Percentiles rank a stretch among this genome's conserved stretches.
These are phyloP conservation scores for Cyathus striatus DNA, from an alignment of 768 basidiomycete species.

Conservation along the genomic window DNA sequence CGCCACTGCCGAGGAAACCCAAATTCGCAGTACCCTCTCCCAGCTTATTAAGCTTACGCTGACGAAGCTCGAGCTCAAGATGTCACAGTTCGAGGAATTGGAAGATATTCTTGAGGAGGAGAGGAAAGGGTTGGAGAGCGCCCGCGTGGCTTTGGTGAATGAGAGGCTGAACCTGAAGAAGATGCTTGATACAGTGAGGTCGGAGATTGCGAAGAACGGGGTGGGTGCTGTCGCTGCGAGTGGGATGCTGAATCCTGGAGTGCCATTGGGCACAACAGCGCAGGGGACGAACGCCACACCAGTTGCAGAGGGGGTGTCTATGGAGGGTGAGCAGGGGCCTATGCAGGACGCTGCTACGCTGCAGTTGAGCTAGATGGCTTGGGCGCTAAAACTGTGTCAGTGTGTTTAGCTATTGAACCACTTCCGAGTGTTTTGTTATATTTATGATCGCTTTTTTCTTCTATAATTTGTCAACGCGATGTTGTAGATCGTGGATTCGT, in stretches of 20 bases:
- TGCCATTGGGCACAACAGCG: slow-evolving; percentile 45
- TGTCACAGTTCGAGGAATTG: slow-evolving; percentile 90
- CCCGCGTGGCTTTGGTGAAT: slow-evolving; percentile 70
- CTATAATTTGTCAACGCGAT: too few species aligned
- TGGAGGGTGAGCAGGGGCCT: slow-evolving; percentile 53
- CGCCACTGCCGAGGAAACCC: slow-evolving; percentile 76
- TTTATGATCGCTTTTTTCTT: too few species aligned
- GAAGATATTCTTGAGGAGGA: slow-evolving; percentile 92
- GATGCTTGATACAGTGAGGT: slow-evolving; percentile 62
- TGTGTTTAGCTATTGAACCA: too few species aligned
- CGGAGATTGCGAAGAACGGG: slow-evolving; percentile 59
- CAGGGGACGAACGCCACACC: slow-evolving; percentile 57
- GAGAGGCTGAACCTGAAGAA: slow-evolving; percentile 73
- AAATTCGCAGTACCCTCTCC: slow-evolving; percentile 75
- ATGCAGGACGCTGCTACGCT: slow-evolving; percentile 50
- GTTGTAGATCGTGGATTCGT: too few species aligned
- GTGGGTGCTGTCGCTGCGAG: slow-evolving; percentile 15
- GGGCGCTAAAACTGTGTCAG: too few species aligned
- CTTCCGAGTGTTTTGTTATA: too few species aligned
- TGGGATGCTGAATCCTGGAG: slow-evolving; percentile 23
- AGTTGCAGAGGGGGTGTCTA: slow-evolving; percentile 36
- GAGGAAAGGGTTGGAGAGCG: slow-evolving; percentile 76
- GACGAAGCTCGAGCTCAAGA: slow-evolving; percentile 92
- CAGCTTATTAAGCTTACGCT: slow-evolving; percentile 79
- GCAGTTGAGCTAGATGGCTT: slow-evolving; percentile 31